Base-by-base conservation (phyloP, 441 rosid genomes). In the Populus hybrid region DNA sequence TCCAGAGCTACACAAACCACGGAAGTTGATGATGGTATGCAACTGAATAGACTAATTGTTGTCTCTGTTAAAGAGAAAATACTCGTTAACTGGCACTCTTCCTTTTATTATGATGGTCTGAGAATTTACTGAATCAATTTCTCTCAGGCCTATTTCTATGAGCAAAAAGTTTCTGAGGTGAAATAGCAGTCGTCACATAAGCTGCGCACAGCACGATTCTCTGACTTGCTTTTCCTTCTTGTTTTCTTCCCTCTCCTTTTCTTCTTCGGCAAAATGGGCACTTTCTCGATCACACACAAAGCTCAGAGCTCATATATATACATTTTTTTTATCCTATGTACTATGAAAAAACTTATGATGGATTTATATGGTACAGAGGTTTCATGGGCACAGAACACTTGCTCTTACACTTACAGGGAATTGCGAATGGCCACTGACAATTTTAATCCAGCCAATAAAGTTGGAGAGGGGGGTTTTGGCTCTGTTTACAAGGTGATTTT, bases 381-480 rank as follows among this genome's bases (percentile, higher is more conserved):
- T 78, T 87, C 90, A 67, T 77, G 87, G 57, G 82, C 84, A 72
- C 86, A 80, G 34, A 86, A 85, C 70, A 79, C 79, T 72, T 77
- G 3, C 59, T 65, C 80, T 42, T 90, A 83, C 78, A 10, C 84
- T 73, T 89, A 89, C 76, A 79, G n/a, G 57, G 92, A 90, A 36
- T 73, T 90, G 80, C 81, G 67, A 57, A 9, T 63, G 72, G 94
- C 94, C n/a, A 84, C 94, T 10, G 81, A 78, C 65, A 75, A 85
- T 80, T 90, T 90, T 79, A 77, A 78, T 77, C 75, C 38, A n/a
- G 82, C 80, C 70, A 89, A 90, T 69, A 90, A 89, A 83, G 78
- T 90, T 79, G 94, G 94, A 35, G 86, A 87, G 78, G 94, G 94
- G 21, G 94, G 94, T 76, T 89, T 89, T 63, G 93, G 92, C 73